phyloP scores from a whole-genome alignment of 2,329 filamentous ascomycete species.

The Tolypocladium sp. region DNA sequence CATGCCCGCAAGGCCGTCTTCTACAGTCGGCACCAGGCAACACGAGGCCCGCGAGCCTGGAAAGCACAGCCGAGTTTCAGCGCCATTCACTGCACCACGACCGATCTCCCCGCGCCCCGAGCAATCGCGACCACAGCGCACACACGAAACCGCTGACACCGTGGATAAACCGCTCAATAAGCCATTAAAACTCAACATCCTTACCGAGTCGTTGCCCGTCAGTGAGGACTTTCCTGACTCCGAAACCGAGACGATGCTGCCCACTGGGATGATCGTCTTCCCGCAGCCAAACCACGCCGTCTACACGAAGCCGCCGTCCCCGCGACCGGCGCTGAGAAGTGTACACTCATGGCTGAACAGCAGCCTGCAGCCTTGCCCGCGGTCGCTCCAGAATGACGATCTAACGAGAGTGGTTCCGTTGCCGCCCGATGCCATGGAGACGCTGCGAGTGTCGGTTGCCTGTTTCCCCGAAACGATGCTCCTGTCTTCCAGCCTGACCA shows the following conservation, averaged over 20 bases:
- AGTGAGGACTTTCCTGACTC: slow-evolving; percentile 2
- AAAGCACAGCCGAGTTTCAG: neutral
- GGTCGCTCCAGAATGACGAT: slow-evolving; percentile 22
- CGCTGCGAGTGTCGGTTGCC: slow-evolving; percentile 40
- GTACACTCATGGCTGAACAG: slow-evolving; percentile 27
- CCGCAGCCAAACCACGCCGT: slow-evolving; percentile 10
- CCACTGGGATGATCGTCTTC: slow-evolving; percentile 1
- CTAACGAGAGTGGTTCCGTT: slow-evolving; percentile 34
- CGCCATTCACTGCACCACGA: neutral
- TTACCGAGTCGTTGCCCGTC: slow-evolving; percentile 3
- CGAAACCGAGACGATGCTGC: slow-evolving; percentile 6
- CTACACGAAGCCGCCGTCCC: slow-evolving; percentile 21
- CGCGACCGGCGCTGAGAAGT: slow-evolving; percentile 23
- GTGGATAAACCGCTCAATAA: neutral
- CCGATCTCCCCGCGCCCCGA: neutral
- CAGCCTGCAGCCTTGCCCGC: slow-evolving; percentile 17
- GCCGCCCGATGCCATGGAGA: slow-evolving; percentile 44
- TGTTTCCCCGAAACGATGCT: slow-evolving; percentile 54
- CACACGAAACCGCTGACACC: too few relatives aligned
- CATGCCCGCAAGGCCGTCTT: slow-evolving; percentile 5
- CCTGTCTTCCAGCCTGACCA: slow-evolving; percentile 41
- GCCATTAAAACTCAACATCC: neutral
- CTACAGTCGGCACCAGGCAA: neutral
- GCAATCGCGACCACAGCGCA: neutral
- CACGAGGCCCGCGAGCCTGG: neutral